Conservation (phyloP, 2,329 filamentous ascomycete genomes). For the Verticillium nonalfalfae region DNA sequence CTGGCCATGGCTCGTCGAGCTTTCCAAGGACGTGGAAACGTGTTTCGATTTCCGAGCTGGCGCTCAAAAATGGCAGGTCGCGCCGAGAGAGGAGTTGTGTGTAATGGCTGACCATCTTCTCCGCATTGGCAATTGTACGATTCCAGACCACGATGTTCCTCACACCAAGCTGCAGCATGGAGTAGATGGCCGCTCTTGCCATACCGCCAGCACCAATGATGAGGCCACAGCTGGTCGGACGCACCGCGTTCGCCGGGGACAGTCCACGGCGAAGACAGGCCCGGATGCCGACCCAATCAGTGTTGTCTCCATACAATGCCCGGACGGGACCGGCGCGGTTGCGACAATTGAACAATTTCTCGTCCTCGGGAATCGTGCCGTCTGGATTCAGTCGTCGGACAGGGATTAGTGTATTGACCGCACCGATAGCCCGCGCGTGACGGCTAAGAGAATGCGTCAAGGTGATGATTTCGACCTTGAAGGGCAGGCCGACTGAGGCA, state of each 20-base stretch:
- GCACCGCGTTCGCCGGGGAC: slow-evolving; percentile 63
- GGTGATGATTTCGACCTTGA: slow-evolving; percentile 67
- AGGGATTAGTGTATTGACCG: slow-evolving; percentile 70
- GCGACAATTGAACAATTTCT: slow-evolving; percentile 44
- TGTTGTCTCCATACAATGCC: slow-evolving; percentile 72
- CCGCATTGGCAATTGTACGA: slow-evolving; percentile 59
- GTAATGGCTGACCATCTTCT: slow-evolving; percentile 64
- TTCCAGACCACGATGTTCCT: slow-evolving; percentile 72
- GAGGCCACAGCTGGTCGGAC: slow-evolving; percentile 47
- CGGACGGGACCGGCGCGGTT: slow-evolving; percentile 60
- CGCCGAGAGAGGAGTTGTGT: slow-evolving; percentile 43
- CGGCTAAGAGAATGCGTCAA: slow-evolving; percentile 63
- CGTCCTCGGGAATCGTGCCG: slow-evolving; percentile 49
- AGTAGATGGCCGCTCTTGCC: slow-evolving; percentile 72
- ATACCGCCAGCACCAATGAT: slow-evolving; percentile 67
- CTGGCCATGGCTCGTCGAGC: slow-evolving; percentile 58
- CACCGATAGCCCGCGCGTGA: slow-evolving; percentile 69
- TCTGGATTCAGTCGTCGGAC: slow-evolving; percentile 54
- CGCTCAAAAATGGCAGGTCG: slow-evolving; percentile 34
- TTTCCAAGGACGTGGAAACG: slow-evolving; percentile 53
- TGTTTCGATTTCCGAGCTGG: slow-evolving; percentile 26
- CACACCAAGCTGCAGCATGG: slow-evolving; percentile 71
- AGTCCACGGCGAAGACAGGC: slow-evolving; percentile 67
- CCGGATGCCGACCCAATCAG: slow-evolving; percentile 74
- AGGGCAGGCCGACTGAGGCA: slow-evolving; percentile 65